phyloP scores from a whole-genome alignment of 225 moss, liverwort and hornwort genomes.

The Climacium dendroides region DNA sequence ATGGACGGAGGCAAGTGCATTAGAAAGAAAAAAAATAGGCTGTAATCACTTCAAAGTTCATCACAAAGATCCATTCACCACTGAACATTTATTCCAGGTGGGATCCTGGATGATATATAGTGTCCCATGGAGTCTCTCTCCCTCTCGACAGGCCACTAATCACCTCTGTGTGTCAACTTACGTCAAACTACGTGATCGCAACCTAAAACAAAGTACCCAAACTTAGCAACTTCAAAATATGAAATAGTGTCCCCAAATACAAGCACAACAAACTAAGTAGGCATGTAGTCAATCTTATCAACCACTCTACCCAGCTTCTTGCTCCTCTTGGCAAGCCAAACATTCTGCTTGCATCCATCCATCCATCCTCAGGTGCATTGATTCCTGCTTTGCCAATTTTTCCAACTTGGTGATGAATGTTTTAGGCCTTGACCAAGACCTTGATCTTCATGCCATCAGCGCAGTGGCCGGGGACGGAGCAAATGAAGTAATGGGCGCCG shows the following conservation, averaged over 20 bases:
- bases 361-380: not conserved
- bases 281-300: not conserved
- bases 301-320: not conserved
- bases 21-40: not conserved
- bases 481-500: slow-evolving; percentile 37
- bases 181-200: not conserved
- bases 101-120: slow-evolving; percentile 20
- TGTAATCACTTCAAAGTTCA: slow-evolving; percentile 8
- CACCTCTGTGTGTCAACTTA: not conserved
- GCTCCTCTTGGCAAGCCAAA: not conserved
- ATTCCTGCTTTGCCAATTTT: not conserved
- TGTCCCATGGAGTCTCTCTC: not conserved
- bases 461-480: slow-evolving; percentile 34
- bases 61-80: slow-evolving; percentile 28
- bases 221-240: not conserved
- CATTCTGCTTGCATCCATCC: not conserved
- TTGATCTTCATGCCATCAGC: slow-evolving; percentile 25
- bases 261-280: not conserved
- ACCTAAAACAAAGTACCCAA: not conserved
- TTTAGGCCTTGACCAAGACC: not conserved
- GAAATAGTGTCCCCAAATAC: not conserved
- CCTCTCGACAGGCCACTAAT: not conserved
- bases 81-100: not conserved
- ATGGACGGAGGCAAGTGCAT: not conserved
- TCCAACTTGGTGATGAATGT: not conserved